Percentiles rank a stretch among this genome's conserved stretches.
Conservation (phyloP, 371 early-diverging fungal genomes). For the Mortierella sp. region DNA sequence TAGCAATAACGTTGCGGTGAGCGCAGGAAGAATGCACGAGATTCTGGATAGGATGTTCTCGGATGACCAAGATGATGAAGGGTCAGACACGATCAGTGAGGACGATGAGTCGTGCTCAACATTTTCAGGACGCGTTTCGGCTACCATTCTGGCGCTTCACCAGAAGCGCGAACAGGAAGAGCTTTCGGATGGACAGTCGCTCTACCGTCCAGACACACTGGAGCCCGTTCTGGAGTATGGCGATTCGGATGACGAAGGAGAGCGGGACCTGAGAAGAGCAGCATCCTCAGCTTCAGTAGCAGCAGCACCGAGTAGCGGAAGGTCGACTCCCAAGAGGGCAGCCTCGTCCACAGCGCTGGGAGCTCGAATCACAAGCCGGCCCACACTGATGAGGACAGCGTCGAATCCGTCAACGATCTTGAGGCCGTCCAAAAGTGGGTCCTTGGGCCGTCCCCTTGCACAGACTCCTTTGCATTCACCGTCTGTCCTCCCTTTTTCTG, state of each 20-base stretch:
- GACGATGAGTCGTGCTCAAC: constrained; percentile 45
- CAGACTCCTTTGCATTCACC: constrained; percentile 49
- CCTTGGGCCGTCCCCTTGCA: constrained; percentile 35
- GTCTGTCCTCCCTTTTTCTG: constrained; percentile 35
- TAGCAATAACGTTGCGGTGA: constrained; percentile 41
- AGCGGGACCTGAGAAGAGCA: not conserved
- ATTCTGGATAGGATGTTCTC: constrained; percentile 58
- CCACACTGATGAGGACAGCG: constrained; percentile 23
- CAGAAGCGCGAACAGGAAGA: constrained; percentile 44
- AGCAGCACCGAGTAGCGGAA: not conserved
- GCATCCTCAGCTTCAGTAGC: not conserved
- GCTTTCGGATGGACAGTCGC: constrained; percentile 32
- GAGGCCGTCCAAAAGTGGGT: constrained; percentile 33
- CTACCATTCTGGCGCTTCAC: constrained; percentile 49
- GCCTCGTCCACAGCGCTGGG: constrained; percentile 4
- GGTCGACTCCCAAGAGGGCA: constrained; percentile 14
- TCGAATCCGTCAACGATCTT: constrained; percentile 17
- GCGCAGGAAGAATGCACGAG: constrained; percentile 56
- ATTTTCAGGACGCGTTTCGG: constrained; percentile 51
- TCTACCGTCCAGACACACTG: constrained; percentile 37
- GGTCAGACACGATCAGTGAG: constrained; percentile 45
- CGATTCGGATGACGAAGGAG: constrained; percentile 12
- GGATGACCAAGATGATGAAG: constrained; percentile 42
- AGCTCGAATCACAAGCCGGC: not conserved
- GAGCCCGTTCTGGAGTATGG: constrained; percentile 40